Evolutionary conservation across 768 basidiomycete genomes (phyloP), one percentile per base, ranked within the genome.

Genomic region (Hortiboletus campestris): DNA sequence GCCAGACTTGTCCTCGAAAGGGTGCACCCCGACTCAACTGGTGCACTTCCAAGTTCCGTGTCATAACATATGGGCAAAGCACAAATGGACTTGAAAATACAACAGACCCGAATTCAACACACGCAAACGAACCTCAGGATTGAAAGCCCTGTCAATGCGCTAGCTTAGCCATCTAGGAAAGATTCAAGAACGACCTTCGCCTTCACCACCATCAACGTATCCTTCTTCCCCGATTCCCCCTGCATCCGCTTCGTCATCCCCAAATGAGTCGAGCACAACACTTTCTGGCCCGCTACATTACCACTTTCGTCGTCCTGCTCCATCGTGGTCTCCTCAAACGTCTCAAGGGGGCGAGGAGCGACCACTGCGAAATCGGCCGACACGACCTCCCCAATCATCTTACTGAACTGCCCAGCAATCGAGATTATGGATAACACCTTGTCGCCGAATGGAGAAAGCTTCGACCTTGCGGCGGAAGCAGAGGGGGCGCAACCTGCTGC

Each of bases 171-270:
- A 19, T 35, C 32, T 35, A 60, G 20, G 22, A 60, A 55, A 22
- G 59, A 55, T 32, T 61, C 51, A 7, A 61, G 51, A 46, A 61
- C n/a, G 9, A 61, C 59, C 36, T 53, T 61, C 1, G 51, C 36
- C 44, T 57, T 61, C 29, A 47, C 3, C 38, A 53, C 49, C 13
- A 51, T 51, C 48, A 41, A 36, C 16, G 29, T 42, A 19, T 53
- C 29, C 4, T 25, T 39, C 22, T 43, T 22, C 4, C 51, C 51
- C 14, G 17, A 35, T 14, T 48, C 51, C 32, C 31, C 5, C 35
- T 32, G 51, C 25, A 36, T 42, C 43, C 36, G 22, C 48, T 62
- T 62, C 32, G 38, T 61, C 59, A 62, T 32, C 28, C 60, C 60
- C 51, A 62, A 22, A 0, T 59, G 45, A 25, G 60, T 53, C 29